These are phyloP conservation scores for Chrysochromulina parva DNA, from an alignment of 78 protist species.

Conservation along the genomic window DNA sequence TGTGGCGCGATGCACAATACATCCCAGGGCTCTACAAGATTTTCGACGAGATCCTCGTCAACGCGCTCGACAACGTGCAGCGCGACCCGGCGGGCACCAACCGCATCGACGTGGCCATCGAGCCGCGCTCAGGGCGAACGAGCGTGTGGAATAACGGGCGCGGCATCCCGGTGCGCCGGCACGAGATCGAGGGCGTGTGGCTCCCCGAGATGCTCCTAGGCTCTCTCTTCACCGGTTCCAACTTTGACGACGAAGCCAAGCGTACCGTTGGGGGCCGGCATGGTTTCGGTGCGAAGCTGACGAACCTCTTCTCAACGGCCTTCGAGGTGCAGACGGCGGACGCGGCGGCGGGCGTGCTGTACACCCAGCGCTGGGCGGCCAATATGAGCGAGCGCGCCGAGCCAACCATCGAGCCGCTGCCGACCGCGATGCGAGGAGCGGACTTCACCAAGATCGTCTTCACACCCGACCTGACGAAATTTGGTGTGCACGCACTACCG, in stretches of 20 bases:
- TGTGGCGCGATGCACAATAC: slow-evolving; percentile 47
- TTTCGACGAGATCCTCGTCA: slow-evolving; percentile 98
- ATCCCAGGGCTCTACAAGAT: slow-evolving; percentile 94
- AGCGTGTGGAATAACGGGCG: slow-evolving; percentile 87
- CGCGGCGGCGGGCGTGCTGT: neutral
- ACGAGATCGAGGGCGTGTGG: slow-evolving; percentile 66
- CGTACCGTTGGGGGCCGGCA: slow-evolving; percentile 82
- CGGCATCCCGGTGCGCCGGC: slow-evolving; percentile 91
- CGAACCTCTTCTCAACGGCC: slow-evolving; percentile 89
- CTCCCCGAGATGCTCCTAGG: slow-evolving; percentile 96
- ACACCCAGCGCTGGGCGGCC: neutral
- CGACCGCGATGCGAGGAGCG: neutral
- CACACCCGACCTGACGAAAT: slow-evolving; percentile 24
- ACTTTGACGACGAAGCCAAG: slow-evolving; percentile 63
- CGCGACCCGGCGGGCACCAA: slow-evolving; percentile 76
- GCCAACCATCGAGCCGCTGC: neutral
- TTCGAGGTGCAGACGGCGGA: slow-evolving; percentile 68
- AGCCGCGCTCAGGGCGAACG: slow-evolving; percentile 35
- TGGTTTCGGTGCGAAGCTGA: slow-evolving; percentile 97
- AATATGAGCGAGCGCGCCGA: neutral
- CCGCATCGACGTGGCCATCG: slow-evolving; percentile 76
- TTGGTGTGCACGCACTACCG: neutral
- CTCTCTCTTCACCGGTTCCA: slow-evolving; percentile 82
- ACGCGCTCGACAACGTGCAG: slow-evolving; percentile 96
- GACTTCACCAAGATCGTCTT: slow-evolving; percentile 32